Conservation (phyloP, 495 filamentous ascomycete species). For the Aspergillus olivimuriae region DNA sequence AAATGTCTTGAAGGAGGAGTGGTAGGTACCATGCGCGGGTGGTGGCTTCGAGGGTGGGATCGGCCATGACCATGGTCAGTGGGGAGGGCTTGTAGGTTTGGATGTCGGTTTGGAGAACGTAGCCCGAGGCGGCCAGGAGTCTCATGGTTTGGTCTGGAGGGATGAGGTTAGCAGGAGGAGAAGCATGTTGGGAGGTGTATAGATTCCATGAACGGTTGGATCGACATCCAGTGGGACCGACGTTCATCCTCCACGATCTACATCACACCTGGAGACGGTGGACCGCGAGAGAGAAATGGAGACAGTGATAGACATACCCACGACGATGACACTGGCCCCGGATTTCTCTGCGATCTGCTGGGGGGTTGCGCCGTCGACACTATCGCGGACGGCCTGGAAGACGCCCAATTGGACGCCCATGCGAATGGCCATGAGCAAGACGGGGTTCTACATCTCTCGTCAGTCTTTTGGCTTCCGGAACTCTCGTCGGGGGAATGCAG, state of each 20-base stretch:
- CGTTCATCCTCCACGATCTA: too few species aligned
- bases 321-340: conserved; percentile 10
- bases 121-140: conserved; percentile 10
- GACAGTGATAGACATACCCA: conserved; percentile 13
- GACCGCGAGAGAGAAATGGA: too few species aligned
- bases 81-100: conserved; percentile 16
- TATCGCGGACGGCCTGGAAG: conserved; percentile 8
- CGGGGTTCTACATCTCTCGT: conserved; percentile 2
- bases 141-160: conserved; percentile 12
- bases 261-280: too few species aligned
- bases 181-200: too few species aligned
- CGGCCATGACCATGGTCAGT: conserved; percentile 14
- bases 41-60: conserved; percentile 10
- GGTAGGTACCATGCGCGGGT: conserved; percentile 12
- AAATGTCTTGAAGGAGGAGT: background rate
- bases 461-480: background rate
- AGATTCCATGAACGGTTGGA: too few species aligned
- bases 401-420: conserved; percentile 16
- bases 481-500: too few species aligned
- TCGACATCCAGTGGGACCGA: background rate
- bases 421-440: conserved; percentile 10
- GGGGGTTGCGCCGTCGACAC: conserved; percentile 3
- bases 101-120: conserved; percentile 6
- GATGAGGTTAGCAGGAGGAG: too few species aligned
- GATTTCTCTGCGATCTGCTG: conserved; percentile 11